Evolutionary conservation across 305 asterid genomes (phyloP).

Genomic region (Fraxinus ornus): DNA sequence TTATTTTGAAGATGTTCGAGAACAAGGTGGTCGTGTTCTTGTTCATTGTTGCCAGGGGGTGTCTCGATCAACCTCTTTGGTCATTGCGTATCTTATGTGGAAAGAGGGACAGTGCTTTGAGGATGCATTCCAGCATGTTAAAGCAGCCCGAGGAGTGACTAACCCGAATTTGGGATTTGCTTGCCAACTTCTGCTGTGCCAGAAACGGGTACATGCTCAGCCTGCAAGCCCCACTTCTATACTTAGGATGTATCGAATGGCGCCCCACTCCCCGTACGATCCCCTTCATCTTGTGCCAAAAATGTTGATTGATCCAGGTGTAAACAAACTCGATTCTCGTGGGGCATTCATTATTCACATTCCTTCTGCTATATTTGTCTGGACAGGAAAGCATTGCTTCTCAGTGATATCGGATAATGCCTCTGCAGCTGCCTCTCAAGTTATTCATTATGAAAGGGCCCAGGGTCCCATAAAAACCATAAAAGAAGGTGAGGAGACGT

Average conservation of each 20-base stretch:
- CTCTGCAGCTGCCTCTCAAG: conserved; percentile 67
- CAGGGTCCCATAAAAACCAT: conserved; percentile 55
- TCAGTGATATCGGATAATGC: conserved; percentile 69
- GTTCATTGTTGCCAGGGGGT: conserved; percentile 96
- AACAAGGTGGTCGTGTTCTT: conserved; percentile 74
- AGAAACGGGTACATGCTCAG: conserved; percentile 81
- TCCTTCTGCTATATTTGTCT: conserved; percentile 71
- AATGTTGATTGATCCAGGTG: conserved; percentile 60
- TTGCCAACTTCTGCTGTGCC: conserved; percentile 86
- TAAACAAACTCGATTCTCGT: conserved; percentile 71
- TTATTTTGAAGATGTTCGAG: conserved; percentile 83
- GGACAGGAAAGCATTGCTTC: conserved; percentile 71
- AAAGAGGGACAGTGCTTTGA: conserved; percentile 72
- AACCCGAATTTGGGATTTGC: conserved; percentile 93
- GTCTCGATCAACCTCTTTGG: conserved; percentile 89
- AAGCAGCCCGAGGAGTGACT: conserved; percentile 79
- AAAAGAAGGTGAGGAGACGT: conserved; percentile 70
- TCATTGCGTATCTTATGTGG: conserved; percentile 98
- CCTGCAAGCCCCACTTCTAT: conserved; percentile 84
- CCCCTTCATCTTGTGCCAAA: conserved; percentile 97
- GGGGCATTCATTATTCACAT: conserved; percentile 81
- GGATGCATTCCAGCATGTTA: conserved; percentile 82
- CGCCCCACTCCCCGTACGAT: conserved; percentile 89
- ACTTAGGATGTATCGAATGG: conserved; percentile 75
- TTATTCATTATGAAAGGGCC: conserved; percentile 71